phyloP scores from a whole-genome alignment of 306 rosid species.

The Lablab purpureus region DNA sequence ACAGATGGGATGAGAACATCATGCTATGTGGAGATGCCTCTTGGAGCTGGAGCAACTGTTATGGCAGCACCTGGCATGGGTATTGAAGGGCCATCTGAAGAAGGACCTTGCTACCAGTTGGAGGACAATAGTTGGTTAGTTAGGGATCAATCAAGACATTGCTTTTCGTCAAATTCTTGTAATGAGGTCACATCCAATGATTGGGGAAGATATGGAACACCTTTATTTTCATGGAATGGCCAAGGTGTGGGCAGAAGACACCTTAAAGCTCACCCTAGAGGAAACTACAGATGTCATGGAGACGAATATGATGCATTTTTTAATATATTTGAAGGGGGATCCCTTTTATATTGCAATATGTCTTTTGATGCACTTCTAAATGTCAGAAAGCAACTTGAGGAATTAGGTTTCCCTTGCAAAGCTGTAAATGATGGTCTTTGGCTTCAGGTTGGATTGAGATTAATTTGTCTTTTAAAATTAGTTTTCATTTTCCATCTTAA shows the following conservation, averaged over 20 bases:
- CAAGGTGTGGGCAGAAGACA: conserved; percentile 84
- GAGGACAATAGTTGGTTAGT: conserved; percentile 71
- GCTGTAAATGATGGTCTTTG: conserved; percentile 97
- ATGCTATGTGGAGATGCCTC: conserved; percentile 68
- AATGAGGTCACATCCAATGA: conserved; percentile 71
- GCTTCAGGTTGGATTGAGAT: conserved; percentile 80
- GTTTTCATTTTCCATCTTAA: conserved; percentile 27
- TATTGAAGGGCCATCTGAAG: conserved; percentile 93
- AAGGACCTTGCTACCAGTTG: conserved; percentile 75
- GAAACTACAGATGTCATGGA: conserved; percentile 61
- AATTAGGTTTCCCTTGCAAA: conserved; percentile 94
- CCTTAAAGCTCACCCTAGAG: conserved; percentile 71
- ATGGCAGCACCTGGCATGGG: conserved; percentile 65
- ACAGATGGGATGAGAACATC: conserved; percentile 62
- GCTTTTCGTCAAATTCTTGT: conserved; percentile 68
- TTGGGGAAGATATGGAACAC: conserved; percentile 85
- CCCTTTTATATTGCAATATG: conserved; percentile 91
- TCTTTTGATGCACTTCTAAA: conserved; percentile 92
- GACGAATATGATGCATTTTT: conserved; percentile 88
- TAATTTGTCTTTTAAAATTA: conserved; percentile 31
- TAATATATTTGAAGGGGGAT: conserved; percentile 94
- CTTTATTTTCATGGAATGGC: conserved; percentile 86
- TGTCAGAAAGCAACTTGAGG: conserved; percentile 95
- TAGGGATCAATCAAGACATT: conserved; percentile 75
- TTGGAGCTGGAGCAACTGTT: conserved; percentile 65